Evolutionary conservation across 805 yeast species (phyloP).

Genomic region (Schwanniomyces vanrijiae): DNA sequence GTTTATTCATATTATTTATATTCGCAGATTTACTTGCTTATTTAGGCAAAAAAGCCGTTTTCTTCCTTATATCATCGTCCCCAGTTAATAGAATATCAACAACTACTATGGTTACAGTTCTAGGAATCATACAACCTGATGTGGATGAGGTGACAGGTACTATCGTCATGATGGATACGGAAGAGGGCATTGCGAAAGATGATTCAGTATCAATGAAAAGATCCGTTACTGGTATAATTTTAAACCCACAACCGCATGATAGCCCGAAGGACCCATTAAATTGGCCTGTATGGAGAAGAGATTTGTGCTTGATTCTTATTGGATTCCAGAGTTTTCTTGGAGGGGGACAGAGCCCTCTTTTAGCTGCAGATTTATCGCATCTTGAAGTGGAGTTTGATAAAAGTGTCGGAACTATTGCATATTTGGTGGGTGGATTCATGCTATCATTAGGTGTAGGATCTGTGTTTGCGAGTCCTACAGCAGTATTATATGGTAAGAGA

Average conservation of each 20-base stretch:
- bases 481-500: conserved; percentile 59
- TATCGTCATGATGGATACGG: conserved; percentile 38
- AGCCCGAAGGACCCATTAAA: conserved; percentile 65
- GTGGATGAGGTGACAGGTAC: conserved; percentile 49
- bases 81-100: background rate
- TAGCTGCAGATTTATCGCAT: conserved; percentile 54
- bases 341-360: conserved; percentile 61
- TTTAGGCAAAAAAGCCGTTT: too few species aligned
- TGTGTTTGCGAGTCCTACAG: conserved; percentile 56
- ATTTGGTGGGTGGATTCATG: conserved; percentile 60
- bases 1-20: background rate
- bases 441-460: conserved; percentile 60
- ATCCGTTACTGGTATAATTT: conserved; percentile 48
- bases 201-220: conserved; percentile 36
- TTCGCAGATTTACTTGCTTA: background rate
- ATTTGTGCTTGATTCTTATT: conserved; percentile 49
- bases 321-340: conserved; percentile 60
- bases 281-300: conserved; percentile 64
- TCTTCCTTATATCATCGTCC: too few species aligned
- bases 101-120: conserved; percentile 5
- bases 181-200: conserved; percentile 6
- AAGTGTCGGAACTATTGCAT: conserved; percentile 44
- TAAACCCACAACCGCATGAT: conserved; percentile 63
- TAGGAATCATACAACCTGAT: conserved; percentile 45
- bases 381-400: conserved; percentile 44